Evolutionary conservation across 768 basidiomycete genomes (phyloP).

Genomic region (Harrya chromipes): DNA sequence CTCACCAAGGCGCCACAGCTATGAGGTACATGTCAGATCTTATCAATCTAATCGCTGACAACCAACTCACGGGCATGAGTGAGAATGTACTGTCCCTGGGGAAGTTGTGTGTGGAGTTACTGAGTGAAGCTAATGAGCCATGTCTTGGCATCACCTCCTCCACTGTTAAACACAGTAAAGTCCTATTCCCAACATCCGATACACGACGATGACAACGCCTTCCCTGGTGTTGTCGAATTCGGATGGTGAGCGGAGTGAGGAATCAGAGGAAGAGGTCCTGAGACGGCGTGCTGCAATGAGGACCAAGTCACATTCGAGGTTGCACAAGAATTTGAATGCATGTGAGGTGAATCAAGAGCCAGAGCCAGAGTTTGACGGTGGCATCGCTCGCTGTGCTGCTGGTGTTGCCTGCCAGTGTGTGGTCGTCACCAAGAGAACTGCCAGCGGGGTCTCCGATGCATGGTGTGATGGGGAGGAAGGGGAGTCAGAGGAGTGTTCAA

Average conservation of each 20-base stretch:
- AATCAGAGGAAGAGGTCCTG: conserved; percentile 12
- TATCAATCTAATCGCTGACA: too few species aligned
- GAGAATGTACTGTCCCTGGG: conserved; percentile 31
- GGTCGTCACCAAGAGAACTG: conserved; percentile 12
- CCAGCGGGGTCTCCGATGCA: conserved; percentile 16
- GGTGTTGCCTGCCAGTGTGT: conserved; percentile 10
- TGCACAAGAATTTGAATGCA: conserved; percentile 30
- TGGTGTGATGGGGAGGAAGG: conserved; percentile 38
- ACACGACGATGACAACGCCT: conserved; percentile 50
- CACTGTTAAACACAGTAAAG: conserved; percentile 31
- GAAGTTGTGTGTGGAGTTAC: conserved; percentile 32
- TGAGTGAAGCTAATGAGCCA: conserved; percentile 35
- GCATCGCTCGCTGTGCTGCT: conserved; percentile 51
- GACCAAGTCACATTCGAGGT: conserved; percentile 31
- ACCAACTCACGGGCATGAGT: too few species aligned
- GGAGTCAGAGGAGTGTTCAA: conserved; percentile 65
- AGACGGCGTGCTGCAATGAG: conserved; percentile 1
- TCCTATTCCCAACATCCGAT: conserved; percentile 20
- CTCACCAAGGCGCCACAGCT: too few species aligned
- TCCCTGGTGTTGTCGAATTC: conserved; percentile 60
- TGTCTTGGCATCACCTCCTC: conserved; percentile 37
- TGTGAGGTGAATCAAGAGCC: conserved; percentile 28
- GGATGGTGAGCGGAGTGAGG: conserved; percentile 45
- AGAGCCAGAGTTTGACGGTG: conserved; percentile 68
- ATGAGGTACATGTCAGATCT: too few species aligned